Evolutionary conservation across 805 yeast species (phyloP), one percentile per base, ranked within the genome.

Genomic region (Dipodascopsis tothii): DNA sequence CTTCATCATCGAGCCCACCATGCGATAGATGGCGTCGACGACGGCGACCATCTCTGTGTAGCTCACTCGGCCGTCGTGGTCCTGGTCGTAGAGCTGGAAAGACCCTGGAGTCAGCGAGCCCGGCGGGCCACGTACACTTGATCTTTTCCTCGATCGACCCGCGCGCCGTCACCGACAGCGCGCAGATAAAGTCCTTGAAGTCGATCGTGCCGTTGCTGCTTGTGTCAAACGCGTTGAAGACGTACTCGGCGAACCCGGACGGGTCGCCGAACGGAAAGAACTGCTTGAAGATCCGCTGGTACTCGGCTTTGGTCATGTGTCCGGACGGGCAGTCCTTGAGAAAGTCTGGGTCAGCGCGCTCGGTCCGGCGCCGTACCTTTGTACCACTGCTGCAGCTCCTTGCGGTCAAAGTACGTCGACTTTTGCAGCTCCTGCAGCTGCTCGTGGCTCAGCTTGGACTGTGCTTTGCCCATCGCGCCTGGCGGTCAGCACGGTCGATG

Each of bases 181-280:
- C 95, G 23, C 84, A 74, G 22, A 92, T 88, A 61, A 92, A 92
- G 63, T 87, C 96, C 64, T 82, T 84, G 67, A 92, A 92, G 60
- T 86, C 95, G 34, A 92, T 83, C 35, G 77, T 73, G 19, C 94
- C 95, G 46, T 77, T 75, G 56, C 76, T 71, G 60, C 86, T 92
- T 34, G 75, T 73, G 62, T 92, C 97, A 63, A 92, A 88, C 2
- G 86, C 94, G 42, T 80, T 78, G 66, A 92, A 92, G 14, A 94
- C 81, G 55, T 81, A 83, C 45, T 78, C 84, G 44, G 96, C 85
- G 66, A 86, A 92, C 46, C 86, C 90, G 3, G 83, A 76, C 1
- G 98, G 96, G 58, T 90, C 95, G 0, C 99, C 99, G 69, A 92
- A 92, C 17, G 99, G 99, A 71, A 92, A 92, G 63, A 90, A 92